phyloP scores from a whole-genome alignment of 1,284 basidiomycete species.

The Taiwanofungus camphoratus region DNA sequence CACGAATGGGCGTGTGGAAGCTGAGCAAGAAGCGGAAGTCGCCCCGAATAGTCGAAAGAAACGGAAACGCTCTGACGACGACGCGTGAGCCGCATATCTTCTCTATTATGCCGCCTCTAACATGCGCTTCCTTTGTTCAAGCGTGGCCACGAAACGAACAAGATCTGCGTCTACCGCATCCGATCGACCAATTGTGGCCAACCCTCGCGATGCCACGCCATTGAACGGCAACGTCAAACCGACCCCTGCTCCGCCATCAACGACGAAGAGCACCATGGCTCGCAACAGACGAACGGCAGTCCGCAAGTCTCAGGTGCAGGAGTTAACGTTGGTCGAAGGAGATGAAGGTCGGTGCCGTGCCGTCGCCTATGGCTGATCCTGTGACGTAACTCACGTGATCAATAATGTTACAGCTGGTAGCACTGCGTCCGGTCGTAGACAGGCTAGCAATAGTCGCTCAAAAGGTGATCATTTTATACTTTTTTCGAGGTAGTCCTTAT shows the following conservation, averaged over 20 bases:
- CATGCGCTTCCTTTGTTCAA: conserved; percentile 25
- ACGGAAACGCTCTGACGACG: conserved; percentile 68
- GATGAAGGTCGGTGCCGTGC: conserved; percentile 55
- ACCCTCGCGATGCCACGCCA: conserved; percentile 43
- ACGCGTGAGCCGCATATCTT: conserved; percentile 43
- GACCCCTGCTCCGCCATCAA: conserved; percentile 25
- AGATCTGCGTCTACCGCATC: conserved; percentile 66
- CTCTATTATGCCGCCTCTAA: conserved; percentile 9
- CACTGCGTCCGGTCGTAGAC: conserved; percentile 29
- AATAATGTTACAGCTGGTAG: conserved; percentile 25
- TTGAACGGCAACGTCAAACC: conserved; percentile 16
- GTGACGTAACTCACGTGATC: conserved; percentile 36
- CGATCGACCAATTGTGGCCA: conserved; percentile 40
- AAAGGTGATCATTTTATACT: conserved; percentile 42
- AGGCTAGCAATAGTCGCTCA: conserved; percentile 40
- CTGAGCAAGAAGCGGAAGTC: conserved; percentile 41
- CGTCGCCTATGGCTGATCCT: conserved; percentile 9
- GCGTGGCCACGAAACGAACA: conserved; percentile 58
- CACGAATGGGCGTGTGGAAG: conserved; percentile 27
- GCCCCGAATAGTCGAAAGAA: conserved; percentile 51
- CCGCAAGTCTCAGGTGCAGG: conserved; percentile 38
- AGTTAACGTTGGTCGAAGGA: conserved; percentile 41
- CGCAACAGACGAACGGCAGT: conserved; percentile 40
- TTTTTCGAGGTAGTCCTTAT: conserved; percentile 14
- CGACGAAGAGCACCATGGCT: conserved; percentile 27